Evolutionary conservation across 208 protist species (phyloP), one percentile per base, ranked within the genome.

Genomic region (Leishmania guyanensis): DNA sequence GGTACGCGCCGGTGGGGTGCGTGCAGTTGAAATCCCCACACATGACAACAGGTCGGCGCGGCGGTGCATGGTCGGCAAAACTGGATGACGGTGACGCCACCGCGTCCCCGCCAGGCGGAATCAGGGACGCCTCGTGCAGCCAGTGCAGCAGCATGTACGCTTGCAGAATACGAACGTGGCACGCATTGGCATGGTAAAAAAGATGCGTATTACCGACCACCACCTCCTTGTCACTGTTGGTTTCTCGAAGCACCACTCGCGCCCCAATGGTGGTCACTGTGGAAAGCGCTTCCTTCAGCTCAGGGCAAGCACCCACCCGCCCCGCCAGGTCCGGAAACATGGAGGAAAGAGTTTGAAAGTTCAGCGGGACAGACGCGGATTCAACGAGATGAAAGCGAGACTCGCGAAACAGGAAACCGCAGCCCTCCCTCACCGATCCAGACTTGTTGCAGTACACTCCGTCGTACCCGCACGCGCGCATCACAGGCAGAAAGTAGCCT

Each of bases 21-120:
- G 92, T 98, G 83, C 86, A 95, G 88, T 98, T 98, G 83, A 94
- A 94, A 80, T 98, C 96, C 6, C 96, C 96, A 69, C 91, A 96
- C 9, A 98, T 51, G 6, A 98, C 83, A 50, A 96, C 74, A 43
- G 87, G 79, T 22, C 82, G 73, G 56, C n/a, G 33, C 10, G 1
- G 46, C n/a, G 53, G 20, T 20, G 54, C 78, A 8, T n/a, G 12
- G 22, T 54, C 10, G 50, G 14, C 33, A 16, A 43, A n/a, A 46
- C 1, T 50, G 26, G 56, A 26, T 2, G 33, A 53, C 17, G 29
- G 26, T 20, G 26, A 6, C 62, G 74, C 26, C 39, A 9, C 39
- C 22, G 64, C 20, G 5, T 58, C 53, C 36, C 29, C 48, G 33
- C 22, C 69, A 22, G 69, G 22, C 22, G 46, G 46, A 22, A 69